Percentiles rank a stretch among this genome's conserved stretches.
These are phyloP conservation scores for Fusarium sp. DNA, from an alignment of 2,329 filamentous ascomycete genomes.

Conservation along the genomic window DNA sequence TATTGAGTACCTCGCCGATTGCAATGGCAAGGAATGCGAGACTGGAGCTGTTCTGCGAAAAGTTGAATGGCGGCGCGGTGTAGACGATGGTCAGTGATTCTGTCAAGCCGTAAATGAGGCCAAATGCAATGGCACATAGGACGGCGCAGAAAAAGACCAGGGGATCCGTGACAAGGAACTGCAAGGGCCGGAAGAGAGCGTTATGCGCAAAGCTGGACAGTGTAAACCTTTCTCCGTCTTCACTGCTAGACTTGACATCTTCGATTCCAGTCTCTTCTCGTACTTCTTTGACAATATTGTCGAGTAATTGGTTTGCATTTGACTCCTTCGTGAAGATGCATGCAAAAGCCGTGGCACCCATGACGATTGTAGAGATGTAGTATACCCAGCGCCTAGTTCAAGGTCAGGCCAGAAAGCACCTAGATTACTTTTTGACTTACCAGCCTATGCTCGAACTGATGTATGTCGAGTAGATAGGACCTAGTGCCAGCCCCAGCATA, in stretches of 20 bases:
- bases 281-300: not conserved
- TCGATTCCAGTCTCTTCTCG: not conserved
- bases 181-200: constrained; percentile 3
- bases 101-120: constrained; percentile 10
- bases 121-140: constrained; percentile 9
- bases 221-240: not conserved
- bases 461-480: not conserved
- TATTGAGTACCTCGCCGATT: not conserved
- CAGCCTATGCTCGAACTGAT: constrained; percentile 7
- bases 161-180: constrained; percentile 6
- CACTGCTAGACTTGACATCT: not conserved
- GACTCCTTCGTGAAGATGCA: constrained; percentile 10
- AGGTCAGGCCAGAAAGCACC: not conserved
- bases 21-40: constrained; percentile 2
- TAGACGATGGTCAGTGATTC: constrained; percentile 11
- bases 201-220: not conserved
- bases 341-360: not conserved
- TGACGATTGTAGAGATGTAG: not conserved
- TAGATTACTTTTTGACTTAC: accelerated
- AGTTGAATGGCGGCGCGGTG: not conserved
- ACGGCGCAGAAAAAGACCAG: constrained; percentile 1
- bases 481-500: not conserved
- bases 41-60: not conserved
- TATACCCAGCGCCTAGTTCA: constrained; percentile 4
- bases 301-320: not conserved